These are phyloP conservation scores for Pseudomonodictys pantanalensis DNA, from an alignment of 495 filamentous ascomycete genomes.

Conservation along the genomic window DNA sequence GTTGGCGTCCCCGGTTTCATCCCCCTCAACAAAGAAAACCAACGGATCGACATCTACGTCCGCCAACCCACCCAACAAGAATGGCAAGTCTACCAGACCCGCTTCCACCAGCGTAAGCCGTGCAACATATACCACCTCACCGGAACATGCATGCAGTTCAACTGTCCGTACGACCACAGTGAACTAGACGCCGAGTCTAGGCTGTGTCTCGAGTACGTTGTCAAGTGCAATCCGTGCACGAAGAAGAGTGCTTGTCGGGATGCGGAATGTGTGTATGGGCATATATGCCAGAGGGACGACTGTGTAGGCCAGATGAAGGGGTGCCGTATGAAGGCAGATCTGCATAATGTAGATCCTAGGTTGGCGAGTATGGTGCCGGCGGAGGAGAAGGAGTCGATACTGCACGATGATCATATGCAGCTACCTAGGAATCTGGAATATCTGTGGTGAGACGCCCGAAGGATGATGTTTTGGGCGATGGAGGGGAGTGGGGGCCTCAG, in stretches of 20 bases:
- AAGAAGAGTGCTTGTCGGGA: conserved; percentile 27
- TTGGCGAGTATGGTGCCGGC: conserved; percentile 11
- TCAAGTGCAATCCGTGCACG: conserved; percentile 27
- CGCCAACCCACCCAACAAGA: conserved; percentile 15
- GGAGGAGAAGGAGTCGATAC: not conserved
- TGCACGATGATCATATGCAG: not conserved
- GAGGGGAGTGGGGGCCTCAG: too few relatives aligned
- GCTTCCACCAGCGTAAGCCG: conserved; percentile 30
- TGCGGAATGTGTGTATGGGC: conserved; percentile 30
- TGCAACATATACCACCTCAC: conserved; percentile 36
- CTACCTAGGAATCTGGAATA: too few relatives aligned
- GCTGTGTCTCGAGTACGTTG: conserved; percentile 26
- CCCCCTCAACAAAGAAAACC: conserved; percentile 31
- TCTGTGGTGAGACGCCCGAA: too few relatives aligned
- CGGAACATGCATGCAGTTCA: conserved; percentile 18
- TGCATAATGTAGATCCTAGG: conserved; percentile 19
- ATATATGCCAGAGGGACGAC: conserved; percentile 35
- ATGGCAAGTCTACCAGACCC: conserved; percentile 22
- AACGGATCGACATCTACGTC: conserved; percentile 34
- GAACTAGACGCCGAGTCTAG: conserved; percentile 20
- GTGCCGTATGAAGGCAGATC: conserved; percentile 12
- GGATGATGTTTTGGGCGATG: too few relatives aligned
- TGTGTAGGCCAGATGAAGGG: conserved; percentile 19
- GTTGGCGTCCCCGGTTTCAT: conserved; percentile 24
- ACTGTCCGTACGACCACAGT: conserved; percentile 34